A percentile compares a stretch with the other conserved stretches of the same genome.
These are phyloP conservation scores for Glarea lozoyensis DNA, from an alignment of 495 filamentous ascomycete species.

Conservation along the genomic window DNA sequence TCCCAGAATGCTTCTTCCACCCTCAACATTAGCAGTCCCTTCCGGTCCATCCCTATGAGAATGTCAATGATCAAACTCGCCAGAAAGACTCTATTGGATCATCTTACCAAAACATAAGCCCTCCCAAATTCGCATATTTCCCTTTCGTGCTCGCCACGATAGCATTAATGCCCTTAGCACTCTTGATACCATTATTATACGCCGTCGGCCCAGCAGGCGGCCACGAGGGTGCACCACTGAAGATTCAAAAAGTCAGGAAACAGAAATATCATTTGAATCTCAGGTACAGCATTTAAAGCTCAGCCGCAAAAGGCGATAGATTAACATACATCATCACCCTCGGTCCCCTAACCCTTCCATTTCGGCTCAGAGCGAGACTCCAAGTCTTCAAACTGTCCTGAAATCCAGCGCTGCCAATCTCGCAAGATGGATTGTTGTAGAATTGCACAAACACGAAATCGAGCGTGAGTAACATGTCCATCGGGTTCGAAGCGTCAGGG, in stretches of 20 bases:
- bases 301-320: too few species aligned
- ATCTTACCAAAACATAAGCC: slow-evolving; percentile 30
- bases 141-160: slow-evolving; percentile 13
- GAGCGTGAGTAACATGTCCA: slow-evolving; percentile 44
- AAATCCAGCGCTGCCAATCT: slow-evolving; percentile 1
- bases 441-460: slow-evolving; percentile 66
- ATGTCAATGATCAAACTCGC: slow-evolving; percentile 25
- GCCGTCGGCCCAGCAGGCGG: slow-evolving; percentile 1
- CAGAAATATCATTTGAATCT: too few species aligned
- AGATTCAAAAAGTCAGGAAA: too few species aligned
- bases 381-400: background rate
- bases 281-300: too few species aligned
- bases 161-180: slow-evolving; percentile 18
- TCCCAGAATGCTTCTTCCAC: slow-evolving; percentile 5
- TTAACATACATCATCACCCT: too few species aligned
- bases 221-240: slow-evolving; percentile 1
- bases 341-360: background rate
- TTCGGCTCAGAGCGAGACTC: background rate
- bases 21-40: slow-evolving; percentile 6
- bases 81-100: too few species aligned
- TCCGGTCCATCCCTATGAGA: slow-evolving; percentile 26
- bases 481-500: slow-evolving; percentile 52
- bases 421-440: slow-evolving; percentile 37
- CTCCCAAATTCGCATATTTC: slow-evolving; percentile 16
- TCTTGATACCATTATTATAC: slow-evolving; percentile 21